phyloP scores from a whole-genome alignment of 2,329 filamentous ascomycete genomes.

The Stagonosporopsis rhizophila region DNA sequence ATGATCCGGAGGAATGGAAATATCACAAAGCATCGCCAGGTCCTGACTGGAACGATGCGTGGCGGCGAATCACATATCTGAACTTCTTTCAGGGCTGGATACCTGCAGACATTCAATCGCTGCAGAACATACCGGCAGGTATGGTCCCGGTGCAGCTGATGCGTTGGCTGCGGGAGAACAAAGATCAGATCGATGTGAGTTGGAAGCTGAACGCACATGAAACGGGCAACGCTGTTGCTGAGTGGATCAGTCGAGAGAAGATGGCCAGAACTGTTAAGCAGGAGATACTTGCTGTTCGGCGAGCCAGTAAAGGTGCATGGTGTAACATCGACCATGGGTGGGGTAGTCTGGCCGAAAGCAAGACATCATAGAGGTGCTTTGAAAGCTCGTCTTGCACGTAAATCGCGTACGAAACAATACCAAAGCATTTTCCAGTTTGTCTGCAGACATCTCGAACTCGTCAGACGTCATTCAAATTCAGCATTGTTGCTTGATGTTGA shows the following conservation, averaged over 20 bases:
- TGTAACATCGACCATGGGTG: slow-evolving; percentile 49
- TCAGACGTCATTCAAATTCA: too few relatives aligned
- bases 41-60: slow-evolving; percentile 51
- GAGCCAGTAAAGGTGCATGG: slow-evolving; percentile 34
- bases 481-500: neutral
- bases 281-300: slow-evolving; percentile 42
- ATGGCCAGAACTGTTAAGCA: slow-evolving; percentile 39
- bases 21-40: slow-evolving; percentile 23
- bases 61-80: slow-evolving; percentile 54
- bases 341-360: slow-evolving; percentile 21
- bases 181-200: slow-evolving; percentile 24
- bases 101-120: slow-evolving; percentile 38
- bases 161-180: slow-evolving; percentile 46
- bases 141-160: slow-evolving; percentile 45
- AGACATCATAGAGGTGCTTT: neutral
- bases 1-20: slow-evolving; percentile 20
- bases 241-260: slow-evolving; percentile 52
- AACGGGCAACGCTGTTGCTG: slow-evolving; percentile 28
- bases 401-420: neutral
- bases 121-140: slow-evolving; percentile 47
- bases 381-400: too few relatives aligned
- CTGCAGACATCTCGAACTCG: neutral
- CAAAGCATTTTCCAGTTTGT: neutral
- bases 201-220: slow-evolving; percentile 31
- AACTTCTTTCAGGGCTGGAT: slow-evolving; percentile 56